Percentiles rank a stretch among this genome's conserved stretches.
Evolutionary conservation across 2,329 filamentous ascomycete species (phyloP).

Genomic region (Aureobasidium uvarum): DNA sequence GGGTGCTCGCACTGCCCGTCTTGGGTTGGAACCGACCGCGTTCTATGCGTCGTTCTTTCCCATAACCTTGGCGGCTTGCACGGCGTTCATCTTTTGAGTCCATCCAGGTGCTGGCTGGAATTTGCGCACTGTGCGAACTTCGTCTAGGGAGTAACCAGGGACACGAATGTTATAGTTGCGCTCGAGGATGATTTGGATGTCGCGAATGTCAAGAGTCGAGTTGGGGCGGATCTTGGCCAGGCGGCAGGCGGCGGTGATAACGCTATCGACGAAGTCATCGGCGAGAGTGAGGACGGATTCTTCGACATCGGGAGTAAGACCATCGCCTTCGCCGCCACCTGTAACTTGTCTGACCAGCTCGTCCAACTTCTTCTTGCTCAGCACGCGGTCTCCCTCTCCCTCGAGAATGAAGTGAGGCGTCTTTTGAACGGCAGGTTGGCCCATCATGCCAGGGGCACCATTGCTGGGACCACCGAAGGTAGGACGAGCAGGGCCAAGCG

Average conservation of each 20-base stretch:
- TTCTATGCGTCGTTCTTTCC: conserved; percentile 35
- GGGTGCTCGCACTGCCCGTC: conserved; percentile 39
- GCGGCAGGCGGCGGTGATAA: conserved; percentile 81
- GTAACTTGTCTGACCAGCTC: conserved; percentile 93
- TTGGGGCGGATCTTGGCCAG: conserved; percentile 91
- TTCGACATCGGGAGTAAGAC: conserved; percentile 88
- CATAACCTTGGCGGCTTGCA: conserved; percentile 84
- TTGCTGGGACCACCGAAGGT: conserved; percentile 70
- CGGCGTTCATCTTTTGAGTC: conserved; percentile 96
- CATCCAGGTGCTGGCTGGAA: conserved; percentile 83
- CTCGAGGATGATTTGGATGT: conserved; percentile 56
- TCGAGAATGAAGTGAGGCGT: conserved; percentile 83
- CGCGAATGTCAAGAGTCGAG: conserved; percentile 77
- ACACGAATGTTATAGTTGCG: conserved; percentile 76
- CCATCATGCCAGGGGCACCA: conserved; percentile 76
- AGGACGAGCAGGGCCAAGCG: conserved; percentile 71
- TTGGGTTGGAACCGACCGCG: conserved; percentile 67
- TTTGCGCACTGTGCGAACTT: conserved; percentile 91
- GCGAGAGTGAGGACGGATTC: conserved; percentile 87
- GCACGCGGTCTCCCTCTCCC: conserved; percentile 83
- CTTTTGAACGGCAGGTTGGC: conserved; percentile 79
- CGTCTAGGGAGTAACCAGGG: conserved; percentile 90
- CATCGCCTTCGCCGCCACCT: conserved; percentile 70
- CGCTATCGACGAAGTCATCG: conserved; percentile 91
- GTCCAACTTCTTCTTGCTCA: conserved; percentile 98